phyloP scores from a whole-genome alignment of 2,329 filamentous ascomycete species.

The Aureobasidium sp. region DNA sequence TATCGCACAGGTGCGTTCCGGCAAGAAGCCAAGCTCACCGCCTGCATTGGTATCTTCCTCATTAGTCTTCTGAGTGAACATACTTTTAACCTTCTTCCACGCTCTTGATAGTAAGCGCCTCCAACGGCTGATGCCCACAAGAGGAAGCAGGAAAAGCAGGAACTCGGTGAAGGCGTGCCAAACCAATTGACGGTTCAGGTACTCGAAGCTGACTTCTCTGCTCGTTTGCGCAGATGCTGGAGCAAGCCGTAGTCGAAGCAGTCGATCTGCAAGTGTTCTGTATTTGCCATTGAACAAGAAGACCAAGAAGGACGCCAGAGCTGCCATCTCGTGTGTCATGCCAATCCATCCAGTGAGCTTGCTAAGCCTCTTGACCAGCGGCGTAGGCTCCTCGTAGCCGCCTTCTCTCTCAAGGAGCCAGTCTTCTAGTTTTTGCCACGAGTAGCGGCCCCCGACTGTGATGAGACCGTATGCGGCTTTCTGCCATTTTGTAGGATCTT shows the following conservation, averaged over 20 bases:
- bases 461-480: conserved; percentile 76
- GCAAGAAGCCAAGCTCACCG: conserved; percentile 70
- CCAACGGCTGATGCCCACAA: conserved; percentile 94
- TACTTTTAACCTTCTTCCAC: conserved; percentile 70
- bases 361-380: conserved; percentile 49
- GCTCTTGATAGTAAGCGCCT: conserved; percentile 75
- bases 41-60: conserved; percentile 39
- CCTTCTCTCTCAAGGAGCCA: conserved; percentile 71
- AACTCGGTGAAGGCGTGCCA: conserved; percentile 99
- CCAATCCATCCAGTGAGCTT: conserved; percentile 59
- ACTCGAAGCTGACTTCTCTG: conserved; percentile 93
- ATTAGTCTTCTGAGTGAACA: conserved; percentile 41
- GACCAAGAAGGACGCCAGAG: conserved; percentile 76
- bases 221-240: conserved; percentile 77
- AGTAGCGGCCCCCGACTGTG: conserved; percentile 80
- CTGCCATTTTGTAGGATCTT: conserved; percentile 66
- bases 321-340: conserved; percentile 69
- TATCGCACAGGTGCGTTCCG: conserved; percentile 90
- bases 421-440: conserved; percentile 85
- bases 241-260: conserved; percentile 74
- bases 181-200: conserved; percentile 91
- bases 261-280: conserved; percentile 77
- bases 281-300: conserved; percentile 90
- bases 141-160: conserved; percentile 87
- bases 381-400: conserved; percentile 53